A percentile compares a stretch with the other conserved stretches of the same genome.
These are phyloP conservation scores for Penicillium sp. DNA, from an alignment of 2,329 filamentous ascomycete species.

Conservation along the genomic window DNA sequence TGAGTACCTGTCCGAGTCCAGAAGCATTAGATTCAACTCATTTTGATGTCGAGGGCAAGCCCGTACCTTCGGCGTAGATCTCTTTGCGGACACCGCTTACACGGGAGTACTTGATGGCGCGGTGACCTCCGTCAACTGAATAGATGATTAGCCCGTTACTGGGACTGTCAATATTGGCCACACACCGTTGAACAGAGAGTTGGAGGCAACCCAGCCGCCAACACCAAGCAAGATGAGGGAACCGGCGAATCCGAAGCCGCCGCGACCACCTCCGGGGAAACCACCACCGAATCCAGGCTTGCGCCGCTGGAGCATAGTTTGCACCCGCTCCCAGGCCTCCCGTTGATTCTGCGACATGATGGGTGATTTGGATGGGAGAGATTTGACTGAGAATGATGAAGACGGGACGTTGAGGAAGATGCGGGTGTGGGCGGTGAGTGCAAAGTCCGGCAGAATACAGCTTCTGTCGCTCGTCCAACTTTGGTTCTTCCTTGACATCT, in stretches of 20 bases:
- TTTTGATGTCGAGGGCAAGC: background rate
- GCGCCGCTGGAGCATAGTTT: conserved; percentile 55
- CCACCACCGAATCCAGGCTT: conserved; percentile 38
- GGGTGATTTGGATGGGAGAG: conserved; percentile 18
- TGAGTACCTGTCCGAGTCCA: conserved; percentile 64
- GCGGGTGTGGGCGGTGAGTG: conserved; percentile 19
- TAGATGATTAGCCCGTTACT: conserved; percentile 7
- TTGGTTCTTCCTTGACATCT: conserved; percentile 6
- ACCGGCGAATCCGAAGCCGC: conserved; percentile 52
- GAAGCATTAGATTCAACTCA: conserved; percentile 2
- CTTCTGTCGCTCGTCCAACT: conserved; percentile 11
- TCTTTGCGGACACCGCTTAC: conserved; percentile 89
- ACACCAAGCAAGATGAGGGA: conserved; percentile 49
- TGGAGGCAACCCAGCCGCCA: conserved; percentile 42
- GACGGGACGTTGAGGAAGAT: conserved; percentile 25
- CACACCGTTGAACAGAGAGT: conserved; percentile 63
- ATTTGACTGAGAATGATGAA: conserved; percentile 18
- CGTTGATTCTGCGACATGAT: conserved; percentile 52
- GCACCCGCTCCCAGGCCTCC: conserved; percentile 61
- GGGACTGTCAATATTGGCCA: conserved; percentile 5
- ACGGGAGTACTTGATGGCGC: conserved; percentile 96
- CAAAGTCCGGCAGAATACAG: conserved; percentile 28
- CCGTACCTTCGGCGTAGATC: conserved; percentile 84
- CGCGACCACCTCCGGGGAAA: conserved; percentile 50
- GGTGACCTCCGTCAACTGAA: conserved; percentile 89